phyloP scores from a whole-genome alignment of 2,329 filamentous ascomycete genomes.

The Neopestalotiopsis sp. region DNA sequence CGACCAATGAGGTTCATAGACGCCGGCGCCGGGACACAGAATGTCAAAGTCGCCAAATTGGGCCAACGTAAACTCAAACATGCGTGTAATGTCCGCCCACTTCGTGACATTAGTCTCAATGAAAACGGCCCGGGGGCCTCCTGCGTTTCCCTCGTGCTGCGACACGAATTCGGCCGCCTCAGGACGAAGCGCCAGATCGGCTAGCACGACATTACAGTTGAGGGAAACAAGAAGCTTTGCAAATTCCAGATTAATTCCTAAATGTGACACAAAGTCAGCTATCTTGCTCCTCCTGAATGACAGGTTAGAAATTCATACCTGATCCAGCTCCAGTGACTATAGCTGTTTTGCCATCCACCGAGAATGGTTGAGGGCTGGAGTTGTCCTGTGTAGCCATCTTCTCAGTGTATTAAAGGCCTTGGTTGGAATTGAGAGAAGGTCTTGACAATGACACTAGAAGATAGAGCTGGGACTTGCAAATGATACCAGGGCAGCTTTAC shows the following conservation, averaged over 20 bases:
- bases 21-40: slow-evolving; percentile 50
- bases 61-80: slow-evolving; percentile 39
- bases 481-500: no score
- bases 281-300: background rate
- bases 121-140: slow-evolving; percentile 42
- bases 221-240: slow-evolving; percentile 45
- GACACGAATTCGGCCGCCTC: slow-evolving; percentile 43
- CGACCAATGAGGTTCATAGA: slow-evolving; percentile 51
- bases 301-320: slow-evolving; percentile 38
- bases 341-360: slow-evolving; percentile 47
- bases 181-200: slow-evolving; percentile 47
- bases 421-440: background rate
- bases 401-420: background rate
- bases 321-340: slow-evolving; percentile 61
- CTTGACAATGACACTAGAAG: no score
- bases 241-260: slow-evolving; percentile 50
- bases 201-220: slow-evolving; percentile 50
- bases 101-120: slow-evolving; percentile 49
- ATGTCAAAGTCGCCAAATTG: slow-evolving; percentile 47
- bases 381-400: slow-evolving; percentile 42
- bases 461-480: no score
- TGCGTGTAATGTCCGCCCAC: slow-evolving; percentile 42
- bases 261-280: background rate
- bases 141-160: slow-evolving; percentile 23
- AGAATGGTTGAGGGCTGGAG: slow-evolving; percentile 28